Percentiles rank a stretch among this genome's conserved stretches.
These are phyloP conservation scores for Ceratocystis papillata DNA, from an alignment of 2,329 filamentous ascomycete genomes.

Conservation along the genomic window DNA sequence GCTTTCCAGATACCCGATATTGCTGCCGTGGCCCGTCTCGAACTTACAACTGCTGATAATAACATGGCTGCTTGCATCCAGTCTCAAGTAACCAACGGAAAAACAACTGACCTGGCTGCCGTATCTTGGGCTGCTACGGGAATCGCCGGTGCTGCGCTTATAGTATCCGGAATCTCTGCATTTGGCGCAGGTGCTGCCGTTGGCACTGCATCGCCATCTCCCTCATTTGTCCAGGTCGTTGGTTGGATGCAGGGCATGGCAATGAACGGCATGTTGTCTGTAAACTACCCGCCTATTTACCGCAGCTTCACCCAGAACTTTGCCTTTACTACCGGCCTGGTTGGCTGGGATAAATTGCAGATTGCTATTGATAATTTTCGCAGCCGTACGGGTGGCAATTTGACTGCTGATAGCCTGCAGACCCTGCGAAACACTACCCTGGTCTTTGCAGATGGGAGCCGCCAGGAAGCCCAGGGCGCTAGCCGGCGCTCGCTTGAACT, in stretches of 20 bases:
- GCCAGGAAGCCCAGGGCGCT: conserved; percentile 39
- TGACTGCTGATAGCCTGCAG: conserved; percentile 66
- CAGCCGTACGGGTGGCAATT: conserved; percentile 67
- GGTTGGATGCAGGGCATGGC: conserved; percentile 90
- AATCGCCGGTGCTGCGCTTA: conserved; percentile 71
- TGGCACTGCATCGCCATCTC: conserved; percentile 51
- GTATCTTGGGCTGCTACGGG: conserved; percentile 77
- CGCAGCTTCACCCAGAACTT: conserved; percentile 88
- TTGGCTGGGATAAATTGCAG: conserved; percentile 76
- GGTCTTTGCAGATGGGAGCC: conserved; percentile 53
- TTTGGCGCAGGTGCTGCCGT: conserved; percentile 46
- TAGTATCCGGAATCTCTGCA: conserved; percentile 62
- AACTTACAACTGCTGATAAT: conserved; percentile 51
- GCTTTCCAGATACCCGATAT: conserved; percentile 88
- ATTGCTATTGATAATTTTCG: conserved; percentile 75
- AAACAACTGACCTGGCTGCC: conserved; percentile 61
- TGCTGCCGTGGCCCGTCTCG: conserved; percentile 68
- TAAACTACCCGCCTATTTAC: conserved; percentile 78
- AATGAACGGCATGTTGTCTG: conserved; percentile 91
- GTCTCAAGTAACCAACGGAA: conserved; percentile 75
- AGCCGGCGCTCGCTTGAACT: conserved; percentile 32
- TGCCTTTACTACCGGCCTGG: conserved; percentile 73
- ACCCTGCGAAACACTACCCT: conserved; percentile 67
- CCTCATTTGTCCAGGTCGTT: conserved; percentile 74
- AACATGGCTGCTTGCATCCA: conserved; percentile 67